Conservation (phyloP, 1,284 basidiomycete species). For the Puccinia coronata region DNA sequence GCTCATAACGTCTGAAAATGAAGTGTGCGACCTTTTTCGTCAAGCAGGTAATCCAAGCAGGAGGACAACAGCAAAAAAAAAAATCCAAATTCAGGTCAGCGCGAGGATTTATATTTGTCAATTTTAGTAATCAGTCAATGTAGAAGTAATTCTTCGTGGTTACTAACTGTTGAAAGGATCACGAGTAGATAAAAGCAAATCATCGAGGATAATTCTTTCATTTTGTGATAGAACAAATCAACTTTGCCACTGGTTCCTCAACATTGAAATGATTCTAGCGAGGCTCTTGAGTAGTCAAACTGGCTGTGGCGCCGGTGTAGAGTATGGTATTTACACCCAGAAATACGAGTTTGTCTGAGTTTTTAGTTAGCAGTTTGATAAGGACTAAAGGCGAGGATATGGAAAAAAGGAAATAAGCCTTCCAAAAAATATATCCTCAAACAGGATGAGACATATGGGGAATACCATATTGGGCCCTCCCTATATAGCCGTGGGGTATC, state of each 20-base stretch:
- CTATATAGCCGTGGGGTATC: too few relatives aligned
- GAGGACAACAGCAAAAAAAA: background rate
- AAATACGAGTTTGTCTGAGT: background rate
- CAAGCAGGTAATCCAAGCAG: background rate
- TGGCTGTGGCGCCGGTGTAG: background rate
- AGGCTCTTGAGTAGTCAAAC: background rate
- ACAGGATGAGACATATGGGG: too few relatives aligned
- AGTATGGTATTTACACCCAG: background rate
- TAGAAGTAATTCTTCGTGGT: background rate
- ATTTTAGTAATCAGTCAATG: background rate
- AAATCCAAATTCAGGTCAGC: conserved; percentile 3
- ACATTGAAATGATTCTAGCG: background rate
- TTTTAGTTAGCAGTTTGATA: background rate
- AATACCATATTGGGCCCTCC: too few relatives aligned
- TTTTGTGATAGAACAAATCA: background rate
- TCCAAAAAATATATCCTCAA: too few relatives aligned
- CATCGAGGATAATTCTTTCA: background rate
- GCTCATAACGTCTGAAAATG: conserved; percentile 34
- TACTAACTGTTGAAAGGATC: background rate
- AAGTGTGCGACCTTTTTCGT: conserved; percentile 24
- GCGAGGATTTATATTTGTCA: too few relatives aligned
- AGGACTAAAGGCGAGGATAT: background rate
- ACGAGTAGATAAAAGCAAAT: background rate
- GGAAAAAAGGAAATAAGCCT: too few relatives aligned
- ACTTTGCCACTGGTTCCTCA: background rate